These are phyloP conservation scores for Aspergillus sp. DNA, from an alignment of 2,329 filamentous ascomycete genomes.

Conservation along the genomic window DNA sequence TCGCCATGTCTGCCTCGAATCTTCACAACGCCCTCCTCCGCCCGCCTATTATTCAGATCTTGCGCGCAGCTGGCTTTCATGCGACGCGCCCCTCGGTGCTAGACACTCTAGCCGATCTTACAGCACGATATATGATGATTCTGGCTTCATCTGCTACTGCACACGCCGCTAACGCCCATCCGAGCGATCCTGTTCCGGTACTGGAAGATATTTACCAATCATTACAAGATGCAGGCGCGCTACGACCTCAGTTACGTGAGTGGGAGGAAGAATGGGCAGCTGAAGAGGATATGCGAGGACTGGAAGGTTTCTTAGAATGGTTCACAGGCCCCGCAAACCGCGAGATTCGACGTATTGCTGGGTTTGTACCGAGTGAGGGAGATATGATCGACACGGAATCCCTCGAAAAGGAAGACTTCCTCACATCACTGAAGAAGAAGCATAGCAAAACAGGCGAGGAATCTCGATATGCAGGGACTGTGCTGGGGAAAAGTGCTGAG, in stretches of 20 bases:
- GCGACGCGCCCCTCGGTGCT: constrained; percentile 74
- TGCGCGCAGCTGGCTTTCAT: constrained; percentile 88
- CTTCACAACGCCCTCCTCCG: constrained; percentile 76
- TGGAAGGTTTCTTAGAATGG: constrained; percentile 77
- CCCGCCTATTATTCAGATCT: constrained; percentile 81
- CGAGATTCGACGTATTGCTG: constrained; percentile 77
- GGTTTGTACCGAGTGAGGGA: constrained; percentile 57
- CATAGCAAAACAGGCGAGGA: constrained; percentile 87
- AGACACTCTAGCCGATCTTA: constrained; percentile 82
- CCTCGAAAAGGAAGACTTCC: constrained; percentile 64
- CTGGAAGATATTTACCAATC: constrained; percentile 81
- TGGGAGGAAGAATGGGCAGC: constrained; percentile 65
- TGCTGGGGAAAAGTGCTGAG: constrained; percentile 70
- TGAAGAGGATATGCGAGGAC: constrained; percentile 71
- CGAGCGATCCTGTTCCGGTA: constrained; percentile 56
- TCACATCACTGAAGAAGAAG: constrained; percentile 81
- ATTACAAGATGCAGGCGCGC: constrained; percentile 71
- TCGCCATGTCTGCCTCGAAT: constrained; percentile 43
- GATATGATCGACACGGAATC: constrained; percentile 45
- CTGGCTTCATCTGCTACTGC: constrained; percentile 68
- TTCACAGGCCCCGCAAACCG: constrained; percentile 67
- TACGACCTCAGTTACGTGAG: constrained; percentile 63
- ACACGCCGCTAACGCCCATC: constrained; percentile 66
- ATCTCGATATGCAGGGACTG: constrained; percentile 76
- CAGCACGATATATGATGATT: constrained; percentile 71